Percentiles rank a stretch among this genome's conserved stretches.
Evolutionary conservation across 2,329 filamentous ascomycete species (phyloP).

Genomic region (Pyrenophora seminiperda): DNA sequence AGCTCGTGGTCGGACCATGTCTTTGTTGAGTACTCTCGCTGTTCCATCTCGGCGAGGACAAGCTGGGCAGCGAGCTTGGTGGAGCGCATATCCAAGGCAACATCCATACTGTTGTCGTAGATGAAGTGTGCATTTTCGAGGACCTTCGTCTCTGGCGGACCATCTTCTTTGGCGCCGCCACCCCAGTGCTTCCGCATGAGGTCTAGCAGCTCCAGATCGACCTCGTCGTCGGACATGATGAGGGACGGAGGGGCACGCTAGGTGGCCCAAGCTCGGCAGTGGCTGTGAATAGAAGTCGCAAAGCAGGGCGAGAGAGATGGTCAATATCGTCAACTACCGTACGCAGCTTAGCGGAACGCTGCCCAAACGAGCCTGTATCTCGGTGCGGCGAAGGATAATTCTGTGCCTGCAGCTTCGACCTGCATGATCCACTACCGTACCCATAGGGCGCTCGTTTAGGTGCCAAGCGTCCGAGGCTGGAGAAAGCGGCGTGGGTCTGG

Average conservation of each 20-base stretch:
- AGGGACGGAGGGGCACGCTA: slow-evolving; percentile 1
- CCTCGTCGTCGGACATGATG: slow-evolving; percentile 87
- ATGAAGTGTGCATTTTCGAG: slow-evolving; percentile 82
- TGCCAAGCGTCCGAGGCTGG: slow-evolving; percentile 37
- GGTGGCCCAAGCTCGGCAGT: slow-evolving; percentile 5
- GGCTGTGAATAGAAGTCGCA: slow-evolving; percentile 5
- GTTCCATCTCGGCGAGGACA: slow-evolving; percentile 82
- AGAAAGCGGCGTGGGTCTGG: slow-evolving; percentile 13
- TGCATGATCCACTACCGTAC: slow-evolving; percentile 20
- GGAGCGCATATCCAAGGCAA: slow-evolving; percentile 81
- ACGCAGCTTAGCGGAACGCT: background rate
- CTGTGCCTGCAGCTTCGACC: slow-evolving; percentile 4
- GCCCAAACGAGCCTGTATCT: background rate
- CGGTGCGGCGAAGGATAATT: slow-evolving; percentile 2
- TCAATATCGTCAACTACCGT: background rate
- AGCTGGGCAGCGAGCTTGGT: slow-evolving; percentile 80
- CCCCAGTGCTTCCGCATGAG: slow-evolving; percentile 81
- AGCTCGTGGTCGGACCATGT: slow-evolving; percentile 89
- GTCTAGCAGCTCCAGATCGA: slow-evolving; percentile 83
- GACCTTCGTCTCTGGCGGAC: slow-evolving; percentile 76
- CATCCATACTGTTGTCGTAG: slow-evolving; percentile 90
- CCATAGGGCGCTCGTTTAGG: slow-evolving; percentile 24
- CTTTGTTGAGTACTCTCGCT: slow-evolving; percentile 79
- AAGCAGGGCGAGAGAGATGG: background rate
- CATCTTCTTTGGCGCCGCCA: slow-evolving; percentile 60